Percentiles rank a stretch among this genome's conserved stretches.
Evolutionary conservation across 352 stramenopile species (phyloP).

Genomic region (Poterioochromonas sp.): DNA sequence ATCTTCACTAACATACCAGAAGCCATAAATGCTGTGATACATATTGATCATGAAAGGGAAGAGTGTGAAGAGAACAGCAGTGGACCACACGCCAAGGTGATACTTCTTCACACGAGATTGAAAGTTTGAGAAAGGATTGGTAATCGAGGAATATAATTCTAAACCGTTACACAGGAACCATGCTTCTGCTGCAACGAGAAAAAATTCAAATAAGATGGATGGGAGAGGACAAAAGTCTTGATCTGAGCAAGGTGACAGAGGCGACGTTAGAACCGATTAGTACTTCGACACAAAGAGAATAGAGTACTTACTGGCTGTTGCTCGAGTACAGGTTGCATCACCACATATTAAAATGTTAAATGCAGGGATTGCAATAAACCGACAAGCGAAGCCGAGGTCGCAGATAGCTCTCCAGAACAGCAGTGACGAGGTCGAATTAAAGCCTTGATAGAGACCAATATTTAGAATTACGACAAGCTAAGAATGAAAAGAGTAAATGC

Average conservation of each 20-base stretch:
- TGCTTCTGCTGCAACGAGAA: background rate
- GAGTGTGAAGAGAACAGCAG: background rate
- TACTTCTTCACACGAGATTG: background rate
- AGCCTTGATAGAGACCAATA: too few relatives aligned
- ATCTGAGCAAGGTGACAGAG: background rate
- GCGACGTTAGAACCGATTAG: background rate
- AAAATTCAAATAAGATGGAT: background rate
- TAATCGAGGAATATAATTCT: background rate
- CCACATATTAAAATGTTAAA: slow-evolving; percentile 7
- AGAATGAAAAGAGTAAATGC: too few relatives aligned
- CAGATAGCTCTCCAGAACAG: background rate
- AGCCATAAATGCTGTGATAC: background rate
- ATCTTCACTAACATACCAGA: background rate
- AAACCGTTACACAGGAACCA: slow-evolving; percentile 9
- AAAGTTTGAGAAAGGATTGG: slow-evolving; percentile 1
- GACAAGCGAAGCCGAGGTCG: background rate
- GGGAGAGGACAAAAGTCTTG: background rate
- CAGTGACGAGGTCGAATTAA: background rate
- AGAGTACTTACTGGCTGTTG: background rate
- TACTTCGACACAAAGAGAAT: background rate
- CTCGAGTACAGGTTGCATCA: background rate
- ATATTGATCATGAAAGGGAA: background rate
- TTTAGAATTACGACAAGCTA: too few relatives aligned
- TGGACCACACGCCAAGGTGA: background rate
- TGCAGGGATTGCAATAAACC: background rate